phyloP scores from a whole-genome alignment of 768 basidiomycete genomes.

The Termitomyces sp. region DNA sequence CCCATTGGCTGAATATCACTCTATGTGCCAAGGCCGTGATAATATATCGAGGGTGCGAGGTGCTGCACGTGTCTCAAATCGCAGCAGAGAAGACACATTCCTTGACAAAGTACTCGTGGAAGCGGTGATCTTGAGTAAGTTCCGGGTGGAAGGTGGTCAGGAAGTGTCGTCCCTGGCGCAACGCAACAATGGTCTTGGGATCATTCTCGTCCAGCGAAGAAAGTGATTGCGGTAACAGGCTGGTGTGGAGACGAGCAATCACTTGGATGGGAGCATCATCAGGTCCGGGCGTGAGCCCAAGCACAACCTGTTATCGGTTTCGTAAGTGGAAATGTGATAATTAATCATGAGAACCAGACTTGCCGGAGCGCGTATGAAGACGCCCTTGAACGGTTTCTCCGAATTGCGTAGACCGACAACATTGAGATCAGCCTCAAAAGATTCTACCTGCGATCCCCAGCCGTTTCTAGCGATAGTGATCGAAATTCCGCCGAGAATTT shows the following conservation, averaged over 20 bases:
- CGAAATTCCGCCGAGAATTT: slow-evolving; percentile 75
- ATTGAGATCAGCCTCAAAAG: slow-evolving; percentile 75
- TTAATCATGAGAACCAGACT: slow-evolving; percentile 17
- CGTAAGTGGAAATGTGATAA: background rate
- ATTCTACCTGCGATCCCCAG: slow-evolving; percentile 92
- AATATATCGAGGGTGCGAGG: background rate
- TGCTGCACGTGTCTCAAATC: background rate
- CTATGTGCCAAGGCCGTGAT: background rate
- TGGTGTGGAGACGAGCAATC: slow-evolving; percentile 38
- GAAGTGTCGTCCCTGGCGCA: slow-evolving; percentile 79
- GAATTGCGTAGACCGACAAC: slow-evolving; percentile 60
- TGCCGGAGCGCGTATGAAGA: slow-evolving; percentile 94
- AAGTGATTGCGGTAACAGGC: slow-evolving; percentile 27
- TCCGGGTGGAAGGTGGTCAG: slow-evolving; percentile 95
- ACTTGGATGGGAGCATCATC: slow-evolving; percentile 58
- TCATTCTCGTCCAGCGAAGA: slow-evolving; percentile 43
- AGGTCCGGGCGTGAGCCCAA: slow-evolving; percentile 39
- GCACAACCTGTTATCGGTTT: slow-evolving; percentile 47
- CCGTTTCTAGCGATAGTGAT: slow-evolving; percentile 83
- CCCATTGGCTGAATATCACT: background rate
- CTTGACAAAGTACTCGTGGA: slow-evolving; percentile 87
- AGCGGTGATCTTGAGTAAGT: slow-evolving; percentile 77
- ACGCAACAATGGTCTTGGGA: slow-evolving; percentile 69
- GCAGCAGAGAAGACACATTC: slow-evolving; percentile 52
- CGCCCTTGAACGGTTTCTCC: slow-evolving; percentile 60